Evolutionary conservation across 352 stramenopile genomes (phyloP).

Genomic region (Phytophthora tubulina): DNA sequence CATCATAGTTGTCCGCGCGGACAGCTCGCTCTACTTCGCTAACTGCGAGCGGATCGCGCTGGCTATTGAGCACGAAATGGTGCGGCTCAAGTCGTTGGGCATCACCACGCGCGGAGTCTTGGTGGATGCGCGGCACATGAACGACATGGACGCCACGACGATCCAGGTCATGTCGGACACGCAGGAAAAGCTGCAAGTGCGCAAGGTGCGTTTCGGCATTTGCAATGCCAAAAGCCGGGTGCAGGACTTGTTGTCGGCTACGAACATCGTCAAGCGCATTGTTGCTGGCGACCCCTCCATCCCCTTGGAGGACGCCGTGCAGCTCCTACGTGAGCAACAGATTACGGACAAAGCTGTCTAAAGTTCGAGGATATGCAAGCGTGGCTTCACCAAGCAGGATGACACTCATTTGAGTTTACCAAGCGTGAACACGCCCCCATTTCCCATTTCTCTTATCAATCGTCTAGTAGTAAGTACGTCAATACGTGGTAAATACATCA

Average conservation of each 20-base stretch:
- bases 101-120: conserved; percentile 44
- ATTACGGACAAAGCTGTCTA: neutral
- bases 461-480: neutral
- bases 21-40: conserved; percentile 60
- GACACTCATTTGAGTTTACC: neutral
- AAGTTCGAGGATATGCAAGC: neutral
- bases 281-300: conserved; percentile 4
- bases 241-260: conserved; percentile 45
- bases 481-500: neutral
- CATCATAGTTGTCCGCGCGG: conserved; percentile 50
- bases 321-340: neutral
- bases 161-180: conserved; percentile 61
- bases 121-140: conserved; percentile 50
- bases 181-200: conserved; percentile 57
- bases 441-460: conserved; percentile 1
- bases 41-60: conserved; percentile 58
- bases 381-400: neutral
- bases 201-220: conserved; percentile 47
- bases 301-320: neutral
- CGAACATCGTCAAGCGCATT: conserved; percentile 55
- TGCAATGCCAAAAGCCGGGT: conserved; percentile 46
- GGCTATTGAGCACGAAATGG: conserved; percentile 53
- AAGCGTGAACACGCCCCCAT: conserved; percentile 1
- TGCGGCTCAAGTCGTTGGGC: conserved; percentile 15
- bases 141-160: conserved; percentile 39